Evolutionary conservation across 2,329 filamentous ascomycete genomes (phyloP).

Genomic region (Trichoderma sp.): DNA sequence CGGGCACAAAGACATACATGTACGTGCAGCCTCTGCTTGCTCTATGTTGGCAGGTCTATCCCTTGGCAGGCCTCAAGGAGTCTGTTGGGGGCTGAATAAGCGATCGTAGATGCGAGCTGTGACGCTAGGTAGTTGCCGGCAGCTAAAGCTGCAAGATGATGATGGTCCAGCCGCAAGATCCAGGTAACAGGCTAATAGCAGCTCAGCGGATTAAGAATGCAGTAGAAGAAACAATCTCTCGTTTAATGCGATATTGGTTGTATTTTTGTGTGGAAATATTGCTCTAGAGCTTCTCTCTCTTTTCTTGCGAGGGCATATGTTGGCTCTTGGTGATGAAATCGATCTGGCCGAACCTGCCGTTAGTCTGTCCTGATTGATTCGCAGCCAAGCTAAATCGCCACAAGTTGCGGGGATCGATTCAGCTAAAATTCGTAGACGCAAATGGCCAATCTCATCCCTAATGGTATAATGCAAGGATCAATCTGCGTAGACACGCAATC

Average conservation of each 20-base stretch:
- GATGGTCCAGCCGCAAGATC: slow-evolving; percentile 20
- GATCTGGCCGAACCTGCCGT: slow-evolving; percentile 14
- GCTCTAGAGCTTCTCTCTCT: background rate
- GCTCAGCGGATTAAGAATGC: background rate
- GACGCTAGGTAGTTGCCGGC: slow-evolving; percentile 18
- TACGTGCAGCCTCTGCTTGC: background rate
- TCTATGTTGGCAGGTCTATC: background rate
- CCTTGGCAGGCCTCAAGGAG: background rate
- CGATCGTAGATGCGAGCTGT: slow-evolving; percentile 14
- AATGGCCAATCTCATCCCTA: background rate
- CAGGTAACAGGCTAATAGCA: background rate
- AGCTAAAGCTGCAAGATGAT: slow-evolving; percentile 22
- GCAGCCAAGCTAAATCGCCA: slow-evolving; percentile 16
- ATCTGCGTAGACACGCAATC: background rate
- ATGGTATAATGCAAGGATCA: background rate
- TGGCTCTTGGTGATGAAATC: background rate
- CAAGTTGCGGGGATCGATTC: slow-evolving; percentile 8
- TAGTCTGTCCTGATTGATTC: background rate
- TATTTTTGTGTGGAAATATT: background rate
- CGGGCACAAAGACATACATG: background rate
- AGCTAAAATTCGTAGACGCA: background rate
- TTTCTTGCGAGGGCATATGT: background rate
- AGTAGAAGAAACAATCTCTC: background rate
- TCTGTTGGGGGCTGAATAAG: slow-evolving; percentile 10
- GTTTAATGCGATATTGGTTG: background rate